Percentiles rank a stretch among this genome's conserved stretches.
Conservation (phyloP, 768 basidiomycete genomes). For the Termitomyces sp. region DNA sequence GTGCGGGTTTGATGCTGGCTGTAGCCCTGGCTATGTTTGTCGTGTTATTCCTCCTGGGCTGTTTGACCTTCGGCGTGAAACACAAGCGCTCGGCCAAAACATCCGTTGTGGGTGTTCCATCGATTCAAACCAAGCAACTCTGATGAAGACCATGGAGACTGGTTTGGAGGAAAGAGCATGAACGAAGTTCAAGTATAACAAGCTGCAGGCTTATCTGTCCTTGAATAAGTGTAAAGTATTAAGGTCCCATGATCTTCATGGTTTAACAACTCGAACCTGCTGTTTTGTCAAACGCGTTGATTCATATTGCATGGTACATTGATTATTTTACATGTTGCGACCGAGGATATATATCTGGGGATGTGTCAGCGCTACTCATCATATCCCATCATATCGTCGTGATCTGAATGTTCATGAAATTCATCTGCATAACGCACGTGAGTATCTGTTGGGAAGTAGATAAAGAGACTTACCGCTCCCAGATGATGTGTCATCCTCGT, state of each 20-base stretch:
- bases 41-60: slow-evolving; percentile 35
- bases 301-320: background rate
- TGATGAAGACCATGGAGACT: background rate
- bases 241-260: background rate
- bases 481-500: slow-evolving; percentile 37
- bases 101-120: background rate
- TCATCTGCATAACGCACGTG: slow-evolving; percentile 33
- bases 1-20: slow-evolving; percentile 49
- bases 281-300: too few relatives aligned
- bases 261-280: background rate
- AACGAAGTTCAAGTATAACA: background rate
- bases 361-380: slow-evolving; percentile 15
- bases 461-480: slow-evolving; percentile 28
- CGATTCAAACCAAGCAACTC: background rate
- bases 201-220: background rate
- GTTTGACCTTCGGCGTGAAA: slow-evolving; percentile 23
- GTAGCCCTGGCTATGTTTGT: slow-evolving; percentile 33
- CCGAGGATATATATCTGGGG: background rate
- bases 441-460: background rate
- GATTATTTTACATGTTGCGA: background rate
- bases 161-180: background rate
- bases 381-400: slow-evolving; percentile 33
- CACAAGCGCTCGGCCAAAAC: background rate
- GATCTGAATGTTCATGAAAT: slow-evolving; percentile 51
- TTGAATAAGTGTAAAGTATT: background rate